Evolutionary conservation across 2,329 filamentous ascomycete genomes (phyloP).

Genomic region (Mollisiaceae sp.): DNA sequence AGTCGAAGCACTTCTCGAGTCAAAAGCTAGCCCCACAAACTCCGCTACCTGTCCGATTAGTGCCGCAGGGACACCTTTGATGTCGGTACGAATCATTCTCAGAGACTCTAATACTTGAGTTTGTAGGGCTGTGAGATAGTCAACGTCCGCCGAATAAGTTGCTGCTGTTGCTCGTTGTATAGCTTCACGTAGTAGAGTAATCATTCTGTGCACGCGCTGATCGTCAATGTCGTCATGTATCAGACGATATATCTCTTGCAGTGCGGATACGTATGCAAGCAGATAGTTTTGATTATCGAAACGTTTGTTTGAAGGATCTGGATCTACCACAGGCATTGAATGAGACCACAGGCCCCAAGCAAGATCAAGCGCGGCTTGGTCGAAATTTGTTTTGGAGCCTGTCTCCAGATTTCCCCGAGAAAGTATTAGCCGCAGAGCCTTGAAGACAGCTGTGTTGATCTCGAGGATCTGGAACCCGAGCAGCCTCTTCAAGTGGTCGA

Average conservation of each 20-base stretch:
- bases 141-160: constrained; percentile 73
- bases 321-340: constrained; percentile 60
- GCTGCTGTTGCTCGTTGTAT: constrained; percentile 72
- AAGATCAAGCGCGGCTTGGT: constrained; percentile 56
- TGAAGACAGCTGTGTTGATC: constrained; percentile 74
- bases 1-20: constrained; percentile 43
- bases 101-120: constrained; percentile 70
- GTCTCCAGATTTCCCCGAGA: constrained; percentile 52
- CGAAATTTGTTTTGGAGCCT: constrained; percentile 40
- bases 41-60: constrained; percentile 73
- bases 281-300: constrained; percentile 79
- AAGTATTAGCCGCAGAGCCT: constrained; percentile 68
- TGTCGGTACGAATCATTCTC: constrained; percentile 69
- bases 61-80: constrained; percentile 67
- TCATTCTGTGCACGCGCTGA: constrained; percentile 68
- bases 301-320: constrained; percentile 48
- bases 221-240: constrained; percentile 67
- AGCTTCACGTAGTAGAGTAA: constrained; percentile 72
- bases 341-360: constrained; percentile 75
- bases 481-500: constrained; percentile 70
- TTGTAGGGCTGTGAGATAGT: constrained; percentile 76
- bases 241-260: constrained; percentile 79
- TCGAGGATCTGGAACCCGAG: constrained; percentile 69
- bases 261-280: constrained; percentile 80
- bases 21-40: constrained; percentile 73